These are phyloP conservation scores for Trichoderma afroharzianum DNA, from an alignment of 2,329 filamentous ascomycete species.

Conservation along the genomic window DNA sequence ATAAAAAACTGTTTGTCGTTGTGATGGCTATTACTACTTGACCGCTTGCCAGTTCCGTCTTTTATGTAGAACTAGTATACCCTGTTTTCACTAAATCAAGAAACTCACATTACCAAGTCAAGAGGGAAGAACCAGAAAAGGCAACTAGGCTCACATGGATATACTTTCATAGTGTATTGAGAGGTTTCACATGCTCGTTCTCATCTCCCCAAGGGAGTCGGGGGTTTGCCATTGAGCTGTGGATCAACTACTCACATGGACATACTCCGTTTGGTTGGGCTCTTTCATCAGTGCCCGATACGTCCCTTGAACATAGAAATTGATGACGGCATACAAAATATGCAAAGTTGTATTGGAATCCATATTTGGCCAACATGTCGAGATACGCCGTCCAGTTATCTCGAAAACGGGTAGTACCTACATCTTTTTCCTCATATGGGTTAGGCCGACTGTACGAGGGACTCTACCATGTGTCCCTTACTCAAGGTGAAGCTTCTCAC, in stretches of 20 bases:
- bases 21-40: too few relatives aligned
- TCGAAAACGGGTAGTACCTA: neutral
- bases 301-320: too few relatives aligned
- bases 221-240: neutral
- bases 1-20: neutral
- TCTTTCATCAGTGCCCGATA: neutral
- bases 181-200: neutral
- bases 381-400: neutral
- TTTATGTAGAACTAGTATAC: neutral
- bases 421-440: neutral
- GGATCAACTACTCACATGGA: neutral
- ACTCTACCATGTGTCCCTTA: neutral
- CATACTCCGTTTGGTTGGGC: neutral
- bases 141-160: neutral
- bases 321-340: neutral
- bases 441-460: neutral
- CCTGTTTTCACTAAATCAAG: neutral
- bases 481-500: neutral
- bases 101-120: neutral
- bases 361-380: neutral
- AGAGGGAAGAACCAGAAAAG: neutral
- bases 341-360: neutral
- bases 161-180: neutral
- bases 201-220: neutral
- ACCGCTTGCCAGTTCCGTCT: neutral